These are phyloP conservation scores for Tolypocladium tropicale DNA, from an alignment of 2,329 filamentous ascomycete genomes.

Conservation along the genomic window DNA sequence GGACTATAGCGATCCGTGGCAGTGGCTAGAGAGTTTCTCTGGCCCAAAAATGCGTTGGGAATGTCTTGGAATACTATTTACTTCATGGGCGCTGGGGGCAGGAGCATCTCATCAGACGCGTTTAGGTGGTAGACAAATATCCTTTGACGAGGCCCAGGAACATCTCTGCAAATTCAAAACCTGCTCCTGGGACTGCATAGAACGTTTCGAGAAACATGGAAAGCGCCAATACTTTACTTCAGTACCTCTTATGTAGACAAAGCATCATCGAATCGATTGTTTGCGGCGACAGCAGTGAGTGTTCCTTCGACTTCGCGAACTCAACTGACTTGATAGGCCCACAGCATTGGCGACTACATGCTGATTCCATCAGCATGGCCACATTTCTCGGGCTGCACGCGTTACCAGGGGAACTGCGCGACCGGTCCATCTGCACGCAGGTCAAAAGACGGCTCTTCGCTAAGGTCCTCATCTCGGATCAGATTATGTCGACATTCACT, in stretches of 20 bases:
- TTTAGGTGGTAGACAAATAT: too few species aligned
- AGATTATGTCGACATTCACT: constrained; percentile 28
- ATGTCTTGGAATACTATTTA: constrained; percentile 22
- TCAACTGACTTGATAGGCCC: background rate
- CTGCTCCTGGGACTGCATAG: constrained; percentile 8
- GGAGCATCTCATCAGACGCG: background rate
- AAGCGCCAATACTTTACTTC: constrained; percentile 19
- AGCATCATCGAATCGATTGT: constrained; percentile 21
- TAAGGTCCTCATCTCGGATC: constrained; percentile 22
- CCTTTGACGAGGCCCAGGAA: constrained; percentile 1
- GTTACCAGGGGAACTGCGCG: background rate
- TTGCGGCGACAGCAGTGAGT: constrained; percentile 24
- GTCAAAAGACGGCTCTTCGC: constrained; percentile 16
- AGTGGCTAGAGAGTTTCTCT: constrained; percentile 24
- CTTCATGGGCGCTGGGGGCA: constrained; percentile 7
- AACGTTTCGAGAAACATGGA: constrained; percentile 18
- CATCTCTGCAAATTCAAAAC: constrained; percentile 9
- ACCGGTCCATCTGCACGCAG: constrained; percentile 4
- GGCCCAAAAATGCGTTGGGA: constrained; percentile 27
- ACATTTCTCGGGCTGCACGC: constrained; percentile 7
- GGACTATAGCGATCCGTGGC: constrained; percentile 16
- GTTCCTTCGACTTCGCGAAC: background rate
- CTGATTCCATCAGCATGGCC: constrained; percentile 4
- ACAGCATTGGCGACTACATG: constrained; percentile 4
- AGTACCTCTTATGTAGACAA: constrained; percentile 19